Conservation (phyloP, 441 rosid species). For the Corymbia citriodora region DNA sequence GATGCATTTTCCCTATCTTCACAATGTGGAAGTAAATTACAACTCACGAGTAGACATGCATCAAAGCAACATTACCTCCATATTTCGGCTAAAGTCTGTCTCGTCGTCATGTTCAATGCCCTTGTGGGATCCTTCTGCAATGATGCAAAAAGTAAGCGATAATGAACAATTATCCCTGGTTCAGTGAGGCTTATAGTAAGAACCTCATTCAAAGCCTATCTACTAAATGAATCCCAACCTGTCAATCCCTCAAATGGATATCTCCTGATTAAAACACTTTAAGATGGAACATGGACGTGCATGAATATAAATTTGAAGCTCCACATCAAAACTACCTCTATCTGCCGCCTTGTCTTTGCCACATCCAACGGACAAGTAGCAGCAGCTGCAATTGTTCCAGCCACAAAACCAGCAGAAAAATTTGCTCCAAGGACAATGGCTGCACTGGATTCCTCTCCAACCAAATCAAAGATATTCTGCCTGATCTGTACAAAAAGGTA, state of each 20-base stretch:
- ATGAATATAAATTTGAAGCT: neutral
- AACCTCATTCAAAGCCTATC: neutral
- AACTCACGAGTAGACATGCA: neutral
- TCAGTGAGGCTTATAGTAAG: neutral
- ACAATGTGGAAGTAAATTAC: neutral
- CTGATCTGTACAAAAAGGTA: conserved; percentile 27
- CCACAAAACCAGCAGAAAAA: conserved; percentile 58
- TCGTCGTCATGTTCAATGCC: conserved; percentile 51
- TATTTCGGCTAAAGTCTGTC: conserved; percentile 50
- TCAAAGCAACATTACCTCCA: conserved; percentile 41
- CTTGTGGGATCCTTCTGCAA: conserved; percentile 44
- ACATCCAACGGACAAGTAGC: conserved; percentile 70
- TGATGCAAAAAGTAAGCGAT: neutral
- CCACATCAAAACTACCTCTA: conserved; percentile 32
- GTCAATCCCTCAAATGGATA: neutral
- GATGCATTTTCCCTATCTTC: neutral
- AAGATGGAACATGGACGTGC: neutral
- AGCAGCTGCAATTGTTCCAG: conserved; percentile 67
- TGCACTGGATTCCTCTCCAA: conserved; percentile 42
- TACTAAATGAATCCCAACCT: neutral
- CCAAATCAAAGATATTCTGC: conserved; percentile 35
- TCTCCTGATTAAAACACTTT: neutral
- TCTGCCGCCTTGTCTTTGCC: conserved; percentile 63
- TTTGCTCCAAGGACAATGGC: conserved; percentile 51
- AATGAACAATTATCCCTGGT: neutral